Base-by-base conservation (phyloP, 345 rosid species). In the Microthlaspi erraticum region DNA sequence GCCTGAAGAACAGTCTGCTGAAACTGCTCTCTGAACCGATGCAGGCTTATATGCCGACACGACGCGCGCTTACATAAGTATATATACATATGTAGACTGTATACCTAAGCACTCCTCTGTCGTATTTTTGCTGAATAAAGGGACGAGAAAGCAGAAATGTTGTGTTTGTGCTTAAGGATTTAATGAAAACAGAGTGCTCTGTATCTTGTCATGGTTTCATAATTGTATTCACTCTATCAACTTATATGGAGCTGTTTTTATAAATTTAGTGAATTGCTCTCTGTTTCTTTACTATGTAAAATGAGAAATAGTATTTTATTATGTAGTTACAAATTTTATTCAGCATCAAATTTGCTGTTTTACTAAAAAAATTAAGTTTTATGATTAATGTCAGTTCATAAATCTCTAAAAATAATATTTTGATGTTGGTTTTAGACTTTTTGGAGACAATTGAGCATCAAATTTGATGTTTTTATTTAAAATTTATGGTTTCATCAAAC, bases 1-100 rank as follows among this genome's bases (percentile, higher is more conserved):
- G 73, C 82, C 86, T 70, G 77, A 79, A 56, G 75, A 79, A 56
- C 68, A 64, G 26, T 79, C 74, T 68, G 66, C 77, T 23, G 64
- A 68, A 68, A 54, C 64, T 45, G 44, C 75, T 34, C 23, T 42
- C 49, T 76, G 13, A 76, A 57, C 49, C 10, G 4, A 42, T 16
- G n/a, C 61, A 52, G 31, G 71, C 51, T 51, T 20, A 9, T 66
- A 59, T n/a, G n/a, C 7, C 29, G 13, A 20, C 7, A 2, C 29
- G 4, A 26, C 29, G 34, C 44, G 2, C 10, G 31, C 48, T 36
- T 29, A 13, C 8, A 36, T 37, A 61, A 37, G 70, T 73, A 58
- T 67, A 60, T 60, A 50, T 46, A 69, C 59, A 68, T 55, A 57
- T 53, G 23, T 20, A 61, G 74, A 37, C 36, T 45, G 32, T 60